A percentile compares a stretch with the other conserved stretches of the same genome.
Evolutionary conservation across 148 eudicot species (phyloP).

Genomic region (Vaccinium corymbosum): DNA sequence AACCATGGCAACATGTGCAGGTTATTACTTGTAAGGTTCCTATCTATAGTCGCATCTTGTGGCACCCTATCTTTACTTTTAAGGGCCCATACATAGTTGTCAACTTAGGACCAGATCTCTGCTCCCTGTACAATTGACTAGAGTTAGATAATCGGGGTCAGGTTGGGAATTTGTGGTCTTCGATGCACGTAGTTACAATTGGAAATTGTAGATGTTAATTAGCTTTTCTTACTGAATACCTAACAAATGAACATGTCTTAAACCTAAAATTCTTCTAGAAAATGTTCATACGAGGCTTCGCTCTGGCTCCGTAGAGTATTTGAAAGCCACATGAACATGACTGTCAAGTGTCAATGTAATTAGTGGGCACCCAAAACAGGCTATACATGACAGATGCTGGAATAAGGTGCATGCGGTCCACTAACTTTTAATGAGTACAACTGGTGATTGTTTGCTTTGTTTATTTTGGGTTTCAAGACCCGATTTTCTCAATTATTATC

Average conservation of each 20-base stretch:
- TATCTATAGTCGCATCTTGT: background rate
- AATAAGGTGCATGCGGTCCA: slow-evolving; percentile 5
- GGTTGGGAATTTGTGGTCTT: too few relatives aligned
- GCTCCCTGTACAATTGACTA: too few relatives aligned
- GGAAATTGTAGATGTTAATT: too few relatives aligned
- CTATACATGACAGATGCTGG: background rate
- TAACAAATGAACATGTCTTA: background rate
- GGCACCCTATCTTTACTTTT: background rate
- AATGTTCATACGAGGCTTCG: too few relatives aligned
- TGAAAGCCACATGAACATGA: background rate
- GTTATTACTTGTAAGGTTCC: background rate
- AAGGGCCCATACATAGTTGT: background rate
- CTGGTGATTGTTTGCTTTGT: background rate
- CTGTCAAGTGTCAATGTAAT: background rate
- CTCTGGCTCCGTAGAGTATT: too few relatives aligned
- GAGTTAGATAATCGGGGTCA: too few relatives aligned
- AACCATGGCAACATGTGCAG: background rate
- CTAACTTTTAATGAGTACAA: background rate
- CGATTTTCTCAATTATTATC: too few relatives aligned
- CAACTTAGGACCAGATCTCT: background rate
- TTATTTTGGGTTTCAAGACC: too few relatives aligned
- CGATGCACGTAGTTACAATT: too few relatives aligned
- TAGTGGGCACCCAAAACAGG: background rate
- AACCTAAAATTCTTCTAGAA: background rate
- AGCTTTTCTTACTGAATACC: background rate